These are phyloP conservation scores for Trichoderma erinaceum DNA, from an alignment of 495 filamentous ascomycete species.

Conservation along the genomic window DNA sequence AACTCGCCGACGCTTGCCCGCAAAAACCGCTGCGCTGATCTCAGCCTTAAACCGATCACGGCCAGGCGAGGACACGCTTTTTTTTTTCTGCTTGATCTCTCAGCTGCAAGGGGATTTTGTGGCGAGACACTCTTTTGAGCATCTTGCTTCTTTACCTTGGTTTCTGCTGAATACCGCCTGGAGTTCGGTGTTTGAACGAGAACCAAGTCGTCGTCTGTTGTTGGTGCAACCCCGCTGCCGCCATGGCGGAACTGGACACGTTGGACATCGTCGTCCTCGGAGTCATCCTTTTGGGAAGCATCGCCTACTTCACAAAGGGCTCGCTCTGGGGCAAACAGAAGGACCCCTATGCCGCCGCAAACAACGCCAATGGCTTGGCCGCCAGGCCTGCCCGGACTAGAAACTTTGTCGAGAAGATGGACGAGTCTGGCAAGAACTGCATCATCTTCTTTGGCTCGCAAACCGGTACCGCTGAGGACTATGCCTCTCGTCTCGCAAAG, in stretches of 20 bases:
- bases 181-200: neutral
- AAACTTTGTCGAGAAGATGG: slow-evolving; percentile 92
- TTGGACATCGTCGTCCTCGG: slow-evolving; percentile 88
- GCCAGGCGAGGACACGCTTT: neutral
- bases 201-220: neutral
- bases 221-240: slow-evolving; percentile 21
- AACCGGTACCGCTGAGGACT: slow-evolving; percentile 97
- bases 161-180: neutral
- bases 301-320: slow-evolving; percentile 97
- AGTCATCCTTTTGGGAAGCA: slow-evolving; percentile 73
- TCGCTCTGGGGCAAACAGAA: slow-evolving; percentile 82
- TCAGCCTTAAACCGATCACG: slow-evolving; percentile 7
- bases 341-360: slow-evolving; percentile 70
- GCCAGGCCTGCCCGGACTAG: slow-evolving; percentile 80
- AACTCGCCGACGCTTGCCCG: neutral
- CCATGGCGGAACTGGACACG: slow-evolving; percentile 93
- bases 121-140: neutral
- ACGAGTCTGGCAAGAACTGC: slow-evolving; percentile 92
- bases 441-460: slow-evolving; percentile 98
- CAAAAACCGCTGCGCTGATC: neutral
- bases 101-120: neutral
- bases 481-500: slow-evolving; percentile 94
- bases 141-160: neutral
- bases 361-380: slow-evolving; percentile 61
- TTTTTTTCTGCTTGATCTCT: neutral